Evolutionary conservation across 1,284 basidiomycete genomes (phyloP).

Genomic region (Pisolithus thermaeus): DNA sequence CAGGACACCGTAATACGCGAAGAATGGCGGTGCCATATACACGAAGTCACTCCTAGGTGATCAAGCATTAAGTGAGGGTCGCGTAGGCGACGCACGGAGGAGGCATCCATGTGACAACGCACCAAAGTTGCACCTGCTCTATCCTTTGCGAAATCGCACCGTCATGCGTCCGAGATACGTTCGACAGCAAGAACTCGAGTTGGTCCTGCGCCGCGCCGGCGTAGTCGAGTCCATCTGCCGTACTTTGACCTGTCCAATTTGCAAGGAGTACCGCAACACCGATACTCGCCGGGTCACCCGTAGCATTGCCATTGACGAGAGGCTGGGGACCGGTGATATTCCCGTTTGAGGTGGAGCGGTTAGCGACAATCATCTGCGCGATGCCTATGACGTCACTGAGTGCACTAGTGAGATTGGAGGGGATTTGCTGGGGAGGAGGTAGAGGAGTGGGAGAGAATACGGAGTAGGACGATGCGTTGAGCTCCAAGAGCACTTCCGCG

Average conservation of each 20-base stretch:
- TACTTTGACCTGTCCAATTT: constrained; percentile 55
- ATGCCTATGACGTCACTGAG: constrained; percentile 55
- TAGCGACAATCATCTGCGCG: constrained; percentile 48
- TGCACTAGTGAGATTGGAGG: constrained; percentile 29
- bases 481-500: constrained; percentile 54
- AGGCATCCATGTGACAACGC: constrained; percentile 13
- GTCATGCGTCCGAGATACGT: constrained; percentile 61
- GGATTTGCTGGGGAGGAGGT: constrained; percentile 37
- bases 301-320: constrained; percentile 49
- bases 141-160: constrained; percentile 81
- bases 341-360: constrained; percentile 36
- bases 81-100: too few relatives aligned
- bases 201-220: constrained; percentile 64
- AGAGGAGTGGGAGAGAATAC: constrained; percentile 41
- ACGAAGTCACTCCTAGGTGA: constrained; percentile 63
- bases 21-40: constrained; percentile 90
- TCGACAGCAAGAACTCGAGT: constrained; percentile 62
- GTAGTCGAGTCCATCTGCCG: constrained; percentile 45
- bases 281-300: constrained; percentile 79
- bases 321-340: constrained; percentile 44
- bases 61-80: neutral
- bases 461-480: constrained; percentile 43
- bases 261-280: constrained; percentile 78
- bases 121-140: constrained; percentile 68
- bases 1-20: constrained; percentile 70